These are phyloP conservation scores for Wickerhamiella siamensis DNA, from an alignment of 805 yeast species.

Conservation along the genomic window DNA sequence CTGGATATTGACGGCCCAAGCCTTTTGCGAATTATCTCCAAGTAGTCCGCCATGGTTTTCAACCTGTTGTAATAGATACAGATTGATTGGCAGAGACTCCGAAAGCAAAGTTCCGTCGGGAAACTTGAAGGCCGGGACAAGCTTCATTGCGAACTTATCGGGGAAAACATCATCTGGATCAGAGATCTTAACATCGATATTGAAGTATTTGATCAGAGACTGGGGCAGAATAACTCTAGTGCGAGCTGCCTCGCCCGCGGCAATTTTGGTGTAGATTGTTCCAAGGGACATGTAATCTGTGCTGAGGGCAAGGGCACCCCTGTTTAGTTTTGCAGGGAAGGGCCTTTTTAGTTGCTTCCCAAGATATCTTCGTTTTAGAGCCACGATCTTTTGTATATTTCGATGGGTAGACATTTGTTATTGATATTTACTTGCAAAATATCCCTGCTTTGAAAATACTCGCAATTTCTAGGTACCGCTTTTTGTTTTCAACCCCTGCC, in stretches of 20 bases:
- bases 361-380: no score
- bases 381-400: no score
- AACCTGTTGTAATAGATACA: constrained; percentile 19
- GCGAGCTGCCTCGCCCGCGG: constrained; percentile 15
- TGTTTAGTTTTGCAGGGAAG: no score
- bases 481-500: no score
- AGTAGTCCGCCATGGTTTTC: constrained; percentile 2
- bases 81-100: constrained; percentile 23
- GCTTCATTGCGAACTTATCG: constrained; percentile 29
- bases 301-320: not conserved
- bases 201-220: constrained; percentile 35
- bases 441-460: no score
- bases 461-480: no score
- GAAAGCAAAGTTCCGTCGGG: not conserved
- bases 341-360: no score
- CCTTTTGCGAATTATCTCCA: not conserved
- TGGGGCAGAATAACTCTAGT: constrained; percentile 15
- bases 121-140: not conserved
- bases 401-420: no score
- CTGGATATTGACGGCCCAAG: constrained; percentile 44
- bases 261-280: constrained; percentile 11
- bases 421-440: no score
- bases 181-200: constrained; percentile 40
- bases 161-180: constrained; percentile 32
- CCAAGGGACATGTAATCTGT: constrained; percentile 11